Evolutionary conservation across 768 basidiomycete species (phyloP).

Genomic region (Boletus barrowsii): DNA sequence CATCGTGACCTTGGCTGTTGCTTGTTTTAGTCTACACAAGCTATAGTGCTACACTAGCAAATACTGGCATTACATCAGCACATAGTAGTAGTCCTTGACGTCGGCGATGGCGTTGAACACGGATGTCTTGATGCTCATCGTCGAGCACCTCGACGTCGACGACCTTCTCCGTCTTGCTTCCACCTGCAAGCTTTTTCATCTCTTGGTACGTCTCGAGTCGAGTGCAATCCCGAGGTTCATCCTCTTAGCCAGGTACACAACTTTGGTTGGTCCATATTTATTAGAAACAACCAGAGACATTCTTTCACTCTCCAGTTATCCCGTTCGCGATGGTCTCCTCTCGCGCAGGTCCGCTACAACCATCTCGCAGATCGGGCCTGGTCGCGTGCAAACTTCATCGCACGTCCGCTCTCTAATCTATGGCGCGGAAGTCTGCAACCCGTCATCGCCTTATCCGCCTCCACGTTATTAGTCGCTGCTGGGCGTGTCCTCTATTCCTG

Average conservation of each 20-base stretch:
- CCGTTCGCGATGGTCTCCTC: constrained; percentile 43
- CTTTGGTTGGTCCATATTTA: constrained; percentile 57
- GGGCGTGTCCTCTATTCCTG: constrained; percentile 59
- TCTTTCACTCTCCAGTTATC: constrained; percentile 50
- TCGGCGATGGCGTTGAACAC: constrained; percentile 37
- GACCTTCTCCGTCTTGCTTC: constrained; percentile 38
- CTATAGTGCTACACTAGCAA: no score
- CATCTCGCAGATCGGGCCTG: constrained; percentile 53
- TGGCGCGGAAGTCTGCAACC: constrained; percentile 61
- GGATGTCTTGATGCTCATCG: constrained; percentile 55
- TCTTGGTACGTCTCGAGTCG: constrained; percentile 36
- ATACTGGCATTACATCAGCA: constrained; percentile 21
- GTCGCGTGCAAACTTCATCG: constrained; percentile 49
- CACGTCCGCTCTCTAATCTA: constrained; percentile 58
- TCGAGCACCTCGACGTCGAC: constrained; percentile 41
- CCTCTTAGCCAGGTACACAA: constrained; percentile 46
- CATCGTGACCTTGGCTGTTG: constrained; percentile 42
- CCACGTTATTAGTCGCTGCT: constrained; percentile 59
- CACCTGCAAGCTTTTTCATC: constrained; percentile 29
- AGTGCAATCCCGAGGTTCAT: neutral
- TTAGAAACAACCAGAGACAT: constrained; percentile 49
- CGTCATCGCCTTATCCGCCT: constrained; percentile 49
- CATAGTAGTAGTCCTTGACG: neutral
- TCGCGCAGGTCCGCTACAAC: constrained; percentile 48
- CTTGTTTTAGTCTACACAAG: constrained; percentile 1